Percentiles rank a stretch among this genome's conserved stretches.
Evolutionary conservation across 1,284 basidiomycete species (phyloP).

Genomic region (Melampsora americana): DNA sequence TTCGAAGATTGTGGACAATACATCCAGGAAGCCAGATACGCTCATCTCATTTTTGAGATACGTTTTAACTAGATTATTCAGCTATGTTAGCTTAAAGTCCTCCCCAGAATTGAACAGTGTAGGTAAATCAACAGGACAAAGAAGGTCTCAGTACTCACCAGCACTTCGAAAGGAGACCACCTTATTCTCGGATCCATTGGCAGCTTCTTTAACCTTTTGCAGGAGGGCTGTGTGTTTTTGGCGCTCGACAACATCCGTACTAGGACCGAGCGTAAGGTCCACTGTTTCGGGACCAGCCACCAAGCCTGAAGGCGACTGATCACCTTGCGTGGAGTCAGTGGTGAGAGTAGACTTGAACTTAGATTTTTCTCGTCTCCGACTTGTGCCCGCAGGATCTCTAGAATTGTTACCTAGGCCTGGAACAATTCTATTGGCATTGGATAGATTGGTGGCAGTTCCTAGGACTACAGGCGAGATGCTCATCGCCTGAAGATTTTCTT

Average conservation of each 20-base stretch:
- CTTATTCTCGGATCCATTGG: conserved; percentile 69
- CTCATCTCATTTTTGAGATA: conserved; percentile 75
- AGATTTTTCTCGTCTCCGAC: conserved; percentile 25
- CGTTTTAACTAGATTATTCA: conserved; percentile 60
- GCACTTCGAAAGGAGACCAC: conserved; percentile 74
- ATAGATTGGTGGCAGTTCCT: conserved; percentile 50
- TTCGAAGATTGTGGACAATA: conserved; percentile 79
- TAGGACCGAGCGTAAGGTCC: not conserved
- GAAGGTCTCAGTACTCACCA: conserved; percentile 41
- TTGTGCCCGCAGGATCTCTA: not conserved
- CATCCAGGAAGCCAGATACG: conserved; percentile 79
- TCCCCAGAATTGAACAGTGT: not conserved
- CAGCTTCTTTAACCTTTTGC: conserved; percentile 65
- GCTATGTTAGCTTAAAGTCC: no score
- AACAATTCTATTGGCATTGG: conserved; percentile 55
- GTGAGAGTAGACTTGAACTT: conserved; percentile 29
- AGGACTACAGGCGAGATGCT: conserved; percentile 46
- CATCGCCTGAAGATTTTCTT: conserved; percentile 29
- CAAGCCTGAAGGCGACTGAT: conserved; percentile 14
- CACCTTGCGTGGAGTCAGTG: conserved; percentile 14
- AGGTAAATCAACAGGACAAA: not conserved
- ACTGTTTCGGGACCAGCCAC: not conserved
- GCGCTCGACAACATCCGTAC: conserved; percentile 18
- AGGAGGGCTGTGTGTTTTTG: conserved; percentile 72
- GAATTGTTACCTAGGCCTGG: conserved; percentile 46